A percentile compares a stretch with the other conserved stretches of the same genome.
These are phyloP conservation scores for Starmerella asiatica DNA, from an alignment of 805 yeast species.

Conservation along the genomic window DNA sequence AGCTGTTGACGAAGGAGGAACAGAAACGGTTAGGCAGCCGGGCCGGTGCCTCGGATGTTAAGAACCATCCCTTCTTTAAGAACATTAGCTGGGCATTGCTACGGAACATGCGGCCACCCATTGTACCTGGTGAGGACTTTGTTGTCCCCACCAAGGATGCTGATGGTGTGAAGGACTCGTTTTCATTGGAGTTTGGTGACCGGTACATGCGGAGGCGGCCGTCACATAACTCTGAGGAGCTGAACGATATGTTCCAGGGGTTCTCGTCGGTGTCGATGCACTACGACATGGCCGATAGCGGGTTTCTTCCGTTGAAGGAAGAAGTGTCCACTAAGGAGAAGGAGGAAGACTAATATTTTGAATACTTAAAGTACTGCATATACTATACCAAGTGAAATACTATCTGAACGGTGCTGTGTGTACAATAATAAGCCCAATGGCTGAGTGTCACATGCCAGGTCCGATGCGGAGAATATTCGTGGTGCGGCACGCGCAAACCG, in stretches of 20 bases:
- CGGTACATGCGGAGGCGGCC: slow-evolving; percentile 19
- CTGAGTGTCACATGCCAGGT: too few relatives aligned
- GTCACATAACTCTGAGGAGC: slow-evolving; percentile 17
- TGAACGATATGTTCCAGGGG: slow-evolving; percentile 20
- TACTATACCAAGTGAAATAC: too few relatives aligned
- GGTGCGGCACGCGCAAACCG: slow-evolving; percentile 9
- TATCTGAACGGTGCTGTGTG: too few relatives aligned
- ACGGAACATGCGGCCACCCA: slow-evolving; percentile 87
- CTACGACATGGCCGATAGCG: slow-evolving; percentile 17
- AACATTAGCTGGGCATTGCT: slow-evolving; percentile 89
- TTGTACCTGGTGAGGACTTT: slow-evolving; percentile 61
- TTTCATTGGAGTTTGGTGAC: slow-evolving; percentile 21
- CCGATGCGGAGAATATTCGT: slow-evolving; percentile 1
- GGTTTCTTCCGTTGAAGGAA: slow-evolving; percentile 6
- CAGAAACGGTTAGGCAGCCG: slow-evolving; percentile 76
- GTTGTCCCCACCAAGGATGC: neutral
- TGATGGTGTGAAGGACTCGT: slow-evolving; percentile 15
- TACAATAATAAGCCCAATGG: too few relatives aligned
- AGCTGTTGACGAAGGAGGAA: slow-evolving; percentile 79
- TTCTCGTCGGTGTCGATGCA: slow-evolving; percentile 22
- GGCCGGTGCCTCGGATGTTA: slow-evolving; percentile 90
- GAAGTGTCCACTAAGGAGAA: slow-evolving; percentile 2
- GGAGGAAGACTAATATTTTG: too few relatives aligned
- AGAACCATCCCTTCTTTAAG: slow-evolving; percentile 82
- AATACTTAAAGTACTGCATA: too few relatives aligned